Evolutionary conservation across 805 yeast genomes (phyloP), one percentile per base, ranked within the genome.

Genomic region (Candida caryicola): DNA sequence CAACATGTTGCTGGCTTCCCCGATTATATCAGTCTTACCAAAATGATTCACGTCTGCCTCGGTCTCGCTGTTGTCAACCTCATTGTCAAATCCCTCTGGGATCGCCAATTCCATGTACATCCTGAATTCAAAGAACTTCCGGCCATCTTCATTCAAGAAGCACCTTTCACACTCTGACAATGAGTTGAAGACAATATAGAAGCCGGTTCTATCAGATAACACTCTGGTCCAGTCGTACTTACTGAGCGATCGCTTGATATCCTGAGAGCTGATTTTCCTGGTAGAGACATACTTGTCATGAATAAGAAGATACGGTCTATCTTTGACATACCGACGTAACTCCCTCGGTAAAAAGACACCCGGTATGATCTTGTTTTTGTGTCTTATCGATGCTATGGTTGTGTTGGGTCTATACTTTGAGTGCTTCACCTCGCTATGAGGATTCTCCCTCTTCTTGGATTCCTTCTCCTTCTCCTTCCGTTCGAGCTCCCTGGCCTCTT

Each of bases 201-300:
- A 82, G 0, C 96, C 96, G 1, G 72, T 57, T 31, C 57, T 59
- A 46, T 84, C 90, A 3, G 78, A 70, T 34, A 83, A 54, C 2
- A 87, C 77, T 38, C 85, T 67, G 0, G 79, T 74, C 81, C 88
- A 83, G 38, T 74, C 76, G 52, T 82, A 82, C 33, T 71, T 74
- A 29, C 71, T 71, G 23, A 87, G 62, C 21, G 71, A 67, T 18
- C 74, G 69, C 49, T 84, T 80, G 37, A 88, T 64, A 51, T 82
- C 87, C 37, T 69, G 70, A 2, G 79, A 64, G 12, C 71, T 63
- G 1, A 80, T 68, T 36, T 68, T 64, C 36, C 65, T 60, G 0
- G 77, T 66, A 2, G 79, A 69, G 12, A 76, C 70, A 41, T 69
- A 73, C 41, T 67, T 69, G 46, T 74, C 76, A 13, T 71, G 66